Evolutionary conservation across 2,329 filamentous ascomycete genomes (phyloP).

Genomic region (Macroventuria anomochaeta): DNA sequence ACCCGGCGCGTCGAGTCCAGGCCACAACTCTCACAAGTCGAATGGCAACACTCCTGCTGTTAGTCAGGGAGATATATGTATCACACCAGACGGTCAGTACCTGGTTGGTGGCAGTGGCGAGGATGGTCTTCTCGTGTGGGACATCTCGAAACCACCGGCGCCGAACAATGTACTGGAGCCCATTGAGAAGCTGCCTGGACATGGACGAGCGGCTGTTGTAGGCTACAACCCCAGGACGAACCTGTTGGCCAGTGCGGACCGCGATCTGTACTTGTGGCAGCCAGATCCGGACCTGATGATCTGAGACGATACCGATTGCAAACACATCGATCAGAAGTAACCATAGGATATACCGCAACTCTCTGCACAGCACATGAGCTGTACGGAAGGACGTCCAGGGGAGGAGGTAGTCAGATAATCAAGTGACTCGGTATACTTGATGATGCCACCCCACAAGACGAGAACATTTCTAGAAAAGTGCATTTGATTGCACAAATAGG

Average conservation of each 20-base stretch:
- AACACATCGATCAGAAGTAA: not conserved
- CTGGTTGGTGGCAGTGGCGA: constrained; percentile 78
- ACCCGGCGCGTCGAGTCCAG: constrained; percentile 53
- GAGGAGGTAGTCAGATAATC: no score
- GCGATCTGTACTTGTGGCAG: constrained; percentile 66
- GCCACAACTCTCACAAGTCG: constrained; percentile 59
- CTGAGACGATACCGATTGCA: constrained; percentile 17
- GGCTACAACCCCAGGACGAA: constrained; percentile 93
- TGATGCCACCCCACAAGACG: no score
- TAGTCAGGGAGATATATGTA: constrained; percentile 78
- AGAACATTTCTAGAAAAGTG: no score
- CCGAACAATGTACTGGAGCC: constrained; percentile 69
- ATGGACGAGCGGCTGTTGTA: constrained; percentile 71
- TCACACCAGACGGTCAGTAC: constrained; percentile 87
- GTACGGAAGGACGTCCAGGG: no score
- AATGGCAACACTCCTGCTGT: constrained; percentile 44
- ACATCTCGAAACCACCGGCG: constrained; percentile 63
- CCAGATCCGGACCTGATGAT: constrained; percentile 54
- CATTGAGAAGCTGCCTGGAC: constrained; percentile 67
- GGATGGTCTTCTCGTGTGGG: constrained; percentile 84
- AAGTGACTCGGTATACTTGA: no score
- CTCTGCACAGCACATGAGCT: no score
- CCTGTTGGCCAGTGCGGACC: constrained; percentile 87
- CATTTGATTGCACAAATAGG: no score
- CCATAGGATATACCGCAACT: not conserved